Evolutionary conservation across 148 eudicot genomes (phyloP).

Genomic region (Agrostemma githago): DNA sequence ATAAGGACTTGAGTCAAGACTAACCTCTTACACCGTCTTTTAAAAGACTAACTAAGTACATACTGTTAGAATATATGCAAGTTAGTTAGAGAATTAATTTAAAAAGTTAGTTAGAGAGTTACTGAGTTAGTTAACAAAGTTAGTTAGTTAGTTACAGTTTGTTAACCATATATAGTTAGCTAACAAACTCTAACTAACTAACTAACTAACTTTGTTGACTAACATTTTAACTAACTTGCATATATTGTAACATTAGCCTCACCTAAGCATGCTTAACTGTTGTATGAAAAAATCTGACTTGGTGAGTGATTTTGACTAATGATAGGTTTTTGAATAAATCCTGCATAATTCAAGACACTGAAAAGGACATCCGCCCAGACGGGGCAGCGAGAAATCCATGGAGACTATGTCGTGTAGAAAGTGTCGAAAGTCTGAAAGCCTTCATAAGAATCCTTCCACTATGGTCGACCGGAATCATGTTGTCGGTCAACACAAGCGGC

Average conservation of each 20-base stretch:
- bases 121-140: too few relatives aligned
- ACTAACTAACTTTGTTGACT: too few relatives aligned
- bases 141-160: too few relatives aligned
- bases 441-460: conserved; percentile 59
- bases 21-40: too few relatives aligned
- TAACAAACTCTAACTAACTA: too few relatives aligned
- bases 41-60: too few relatives aligned
- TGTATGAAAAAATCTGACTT: background rate
- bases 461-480: conserved; percentile 56
- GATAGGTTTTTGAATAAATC: conserved; percentile 69
- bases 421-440: conserved; percentile 65
- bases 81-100: too few relatives aligned
- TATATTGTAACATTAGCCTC: background rate
- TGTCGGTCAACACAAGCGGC: conserved; percentile 11
- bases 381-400: conserved; percentile 46
- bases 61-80: too few relatives aligned
- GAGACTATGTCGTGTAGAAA: conserved; percentile 56
- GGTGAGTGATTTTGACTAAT: background rate
- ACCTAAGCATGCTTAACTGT: background rate
- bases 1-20: too few relatives aligned
- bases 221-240: too few relatives aligned
- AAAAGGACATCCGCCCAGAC: conserved; percentile 37
- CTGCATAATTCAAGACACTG: conserved; percentile 47
- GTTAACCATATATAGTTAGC: too few relatives aligned
- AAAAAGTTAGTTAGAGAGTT: too few relatives aligned